Evolutionary conservation across 768 basidiomycete genomes (phyloP).

Genomic region (Gloeophyllum trabeum): DNA sequence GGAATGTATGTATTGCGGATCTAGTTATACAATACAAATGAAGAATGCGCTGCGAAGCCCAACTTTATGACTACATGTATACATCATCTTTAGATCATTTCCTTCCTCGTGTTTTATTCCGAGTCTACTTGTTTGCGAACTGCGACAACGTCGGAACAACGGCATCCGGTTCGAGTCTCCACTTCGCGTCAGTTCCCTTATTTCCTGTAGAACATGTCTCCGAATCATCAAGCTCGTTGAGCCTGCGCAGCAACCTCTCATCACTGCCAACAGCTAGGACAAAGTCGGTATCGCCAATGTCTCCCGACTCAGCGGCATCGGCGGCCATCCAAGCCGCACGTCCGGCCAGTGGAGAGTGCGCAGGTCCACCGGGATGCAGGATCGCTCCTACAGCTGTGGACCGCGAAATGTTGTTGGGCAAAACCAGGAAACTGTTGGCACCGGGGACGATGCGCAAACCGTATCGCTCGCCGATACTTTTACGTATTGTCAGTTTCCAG

Average conservation of each 20-base stretch:
- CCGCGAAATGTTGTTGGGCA: constrained; percentile 75
- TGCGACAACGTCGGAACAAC: constrained; percentile 23
- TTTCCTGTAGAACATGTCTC: constrained; percentile 65
- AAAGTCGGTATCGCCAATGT: constrained; percentile 37
- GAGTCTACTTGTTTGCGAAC: too few species aligned
- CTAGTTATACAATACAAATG: too few species aligned
- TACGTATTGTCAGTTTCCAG: background rate
- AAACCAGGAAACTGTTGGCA: constrained; percentile 66
- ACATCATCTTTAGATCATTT: too few species aligned
- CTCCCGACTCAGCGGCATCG: constrained; percentile 21
- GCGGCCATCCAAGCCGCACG: constrained; percentile 30
- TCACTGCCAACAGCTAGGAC: constrained; percentile 62
- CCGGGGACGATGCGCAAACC: constrained; percentile 79
- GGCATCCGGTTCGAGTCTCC: constrained; percentile 35
- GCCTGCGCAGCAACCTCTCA: constrained; percentile 63
- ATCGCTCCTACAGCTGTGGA: constrained; percentile 80
- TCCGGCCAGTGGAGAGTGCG: constrained; percentile 23
- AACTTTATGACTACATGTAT: too few species aligned
- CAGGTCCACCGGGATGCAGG: constrained; percentile 49
- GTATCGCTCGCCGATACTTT: constrained; percentile 70
- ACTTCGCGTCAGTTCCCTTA: constrained; percentile 72
- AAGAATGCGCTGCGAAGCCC: too few species aligned
- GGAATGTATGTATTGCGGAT: too few species aligned
- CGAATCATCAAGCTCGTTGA: constrained; percentile 64
- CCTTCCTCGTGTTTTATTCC: too few species aligned